Percentiles rank a stretch among this genome's conserved stretches.
phyloP scores from a whole-genome alignment of 805 yeast genomes.

The Teunomyces lycoperdinae region DNA sequence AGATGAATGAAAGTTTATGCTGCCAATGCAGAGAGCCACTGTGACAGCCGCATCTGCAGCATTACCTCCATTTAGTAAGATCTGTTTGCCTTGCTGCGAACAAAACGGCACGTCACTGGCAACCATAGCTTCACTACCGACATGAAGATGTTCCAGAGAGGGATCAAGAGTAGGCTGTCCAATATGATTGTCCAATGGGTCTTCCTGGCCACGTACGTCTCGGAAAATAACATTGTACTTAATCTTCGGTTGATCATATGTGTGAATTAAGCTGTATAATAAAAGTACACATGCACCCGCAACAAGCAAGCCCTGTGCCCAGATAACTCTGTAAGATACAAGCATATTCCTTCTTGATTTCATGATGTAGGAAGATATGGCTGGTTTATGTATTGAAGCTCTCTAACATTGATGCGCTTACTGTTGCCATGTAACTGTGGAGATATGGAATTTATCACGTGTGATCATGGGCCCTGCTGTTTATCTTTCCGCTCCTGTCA shows the following conservation, averaged over 20 bases:
- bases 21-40: slow-evolving; percentile 84
- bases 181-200: slow-evolving; percentile 6
- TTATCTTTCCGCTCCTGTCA: too few species aligned
- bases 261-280: neutral
- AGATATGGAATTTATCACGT: too few species aligned
- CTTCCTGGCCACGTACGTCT: neutral
- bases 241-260: neutral
- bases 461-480: too few species aligned
- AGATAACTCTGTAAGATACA: neutral
- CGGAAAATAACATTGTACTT: neutral
- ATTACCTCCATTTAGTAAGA: slow-evolving; percentile 59
- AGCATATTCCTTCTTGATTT: neutral
- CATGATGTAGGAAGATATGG: neutral
- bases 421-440: too few species aligned
- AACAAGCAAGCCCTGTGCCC: neutral
- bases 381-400: neutral
- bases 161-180: slow-evolving; percentile 46
- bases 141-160: slow-evolving; percentile 30
- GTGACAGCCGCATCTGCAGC: slow-evolving; percentile 96
- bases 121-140: slow-evolving; percentile 56
- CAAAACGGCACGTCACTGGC: slow-evolving; percentile 64
- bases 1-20: slow-evolving; percentile 75
- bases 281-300: neutral
- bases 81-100: slow-evolving; percentile 58
- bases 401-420: too few species aligned